phyloP scores from a whole-genome alignment of 2,329 filamentous ascomycete genomes.

The Beauveria scarabaeidicola region DNA sequence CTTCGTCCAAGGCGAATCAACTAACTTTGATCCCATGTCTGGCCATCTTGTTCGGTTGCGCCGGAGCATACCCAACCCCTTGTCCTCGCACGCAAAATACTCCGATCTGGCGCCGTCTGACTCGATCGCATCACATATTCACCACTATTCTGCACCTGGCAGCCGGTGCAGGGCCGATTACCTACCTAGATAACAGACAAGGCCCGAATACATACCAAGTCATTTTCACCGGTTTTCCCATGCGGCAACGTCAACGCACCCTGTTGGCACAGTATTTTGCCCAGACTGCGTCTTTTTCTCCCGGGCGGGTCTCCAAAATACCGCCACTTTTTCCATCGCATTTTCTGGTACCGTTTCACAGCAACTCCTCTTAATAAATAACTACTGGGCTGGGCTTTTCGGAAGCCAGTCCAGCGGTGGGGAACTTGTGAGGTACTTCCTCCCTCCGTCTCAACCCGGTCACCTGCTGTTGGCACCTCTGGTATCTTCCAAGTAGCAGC shows the following conservation, averaged over 20 bases:
- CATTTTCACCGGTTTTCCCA: not conserved
- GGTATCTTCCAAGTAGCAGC: not conserved
- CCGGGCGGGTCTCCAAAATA: not conserved
- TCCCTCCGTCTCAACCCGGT: not conserved
- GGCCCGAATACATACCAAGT: constrained; percentile 10
- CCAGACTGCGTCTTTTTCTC: not conserved
- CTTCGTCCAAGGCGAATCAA: not conserved
- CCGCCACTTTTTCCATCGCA: not conserved
- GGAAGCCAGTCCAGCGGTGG: not conserved
- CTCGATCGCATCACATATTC: not conserved
- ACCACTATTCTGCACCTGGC: not conserved
- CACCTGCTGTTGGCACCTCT: not conserved
- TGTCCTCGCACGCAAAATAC: not conserved
- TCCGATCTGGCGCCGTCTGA: constrained; percentile 9
- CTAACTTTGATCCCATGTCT: not conserved
- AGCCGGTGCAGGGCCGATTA: not conserved
- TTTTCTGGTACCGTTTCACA: not conserved
- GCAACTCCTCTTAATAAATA: not conserved
- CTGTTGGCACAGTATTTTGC: not conserved
- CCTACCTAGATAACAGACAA: not conserved
- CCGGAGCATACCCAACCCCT: not conserved
- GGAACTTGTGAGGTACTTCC: not conserved
- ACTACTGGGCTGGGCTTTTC: not conserved
- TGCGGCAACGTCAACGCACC: constrained; percentile 3
- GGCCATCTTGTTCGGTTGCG: not conserved